Percentiles rank a stretch among this genome's conserved stretches.
These are phyloP conservation scores for Cyberlindnera maclurae DNA, from an alignment of 805 yeast genomes.

Conservation along the genomic window DNA sequence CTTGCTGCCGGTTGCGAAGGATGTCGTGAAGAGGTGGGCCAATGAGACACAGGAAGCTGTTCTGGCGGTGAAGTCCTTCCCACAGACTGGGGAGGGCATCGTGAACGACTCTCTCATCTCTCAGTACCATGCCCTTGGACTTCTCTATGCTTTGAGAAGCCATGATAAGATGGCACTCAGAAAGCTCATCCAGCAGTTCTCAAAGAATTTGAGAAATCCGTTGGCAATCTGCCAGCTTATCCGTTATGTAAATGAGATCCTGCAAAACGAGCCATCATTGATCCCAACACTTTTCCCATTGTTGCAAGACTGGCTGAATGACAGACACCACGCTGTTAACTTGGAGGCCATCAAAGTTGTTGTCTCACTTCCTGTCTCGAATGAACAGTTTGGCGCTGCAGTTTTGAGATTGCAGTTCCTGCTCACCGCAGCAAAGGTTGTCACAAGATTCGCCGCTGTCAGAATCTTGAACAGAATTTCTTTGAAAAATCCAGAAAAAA, in stretches of 20 bases:
- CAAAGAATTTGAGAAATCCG: conserved; percentile 63
- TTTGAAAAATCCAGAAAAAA: conserved; percentile 69
- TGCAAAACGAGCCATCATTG: conserved; percentile 65
- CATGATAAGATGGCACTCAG: conserved; percentile 92
- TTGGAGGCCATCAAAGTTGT: conserved; percentile 77
- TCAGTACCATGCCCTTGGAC: conserved; percentile 93
- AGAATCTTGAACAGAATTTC: conserved; percentile 84
- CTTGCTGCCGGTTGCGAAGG: conserved; percentile 81
- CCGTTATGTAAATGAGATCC: conserved; percentile 67
- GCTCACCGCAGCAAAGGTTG: conserved; percentile 80
- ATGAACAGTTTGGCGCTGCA: conserved; percentile 63
- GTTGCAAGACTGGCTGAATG: conserved; percentile 63
- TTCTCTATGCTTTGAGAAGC: conserved; percentile 78
- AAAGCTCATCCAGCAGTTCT: conserved; percentile 78
- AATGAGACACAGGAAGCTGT: conserved; percentile 94
- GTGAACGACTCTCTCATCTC: conserved; percentile 74
- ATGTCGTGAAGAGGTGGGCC: conserved; percentile 87
- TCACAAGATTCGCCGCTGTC: conserved; percentile 89
- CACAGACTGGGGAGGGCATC: conserved; percentile 35
- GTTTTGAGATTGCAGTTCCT: conserved; percentile 68
- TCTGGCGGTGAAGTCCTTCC: conserved; percentile 38
- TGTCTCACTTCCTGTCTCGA: conserved; percentile 37
- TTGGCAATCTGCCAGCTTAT: conserved; percentile 82
- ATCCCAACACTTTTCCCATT: conserved; percentile 51
- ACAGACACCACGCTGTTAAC: conserved; percentile 83